Evolutionary conservation across 257 asterid species (phyloP).

Genomic region (Euphrasia confusa): DNA sequence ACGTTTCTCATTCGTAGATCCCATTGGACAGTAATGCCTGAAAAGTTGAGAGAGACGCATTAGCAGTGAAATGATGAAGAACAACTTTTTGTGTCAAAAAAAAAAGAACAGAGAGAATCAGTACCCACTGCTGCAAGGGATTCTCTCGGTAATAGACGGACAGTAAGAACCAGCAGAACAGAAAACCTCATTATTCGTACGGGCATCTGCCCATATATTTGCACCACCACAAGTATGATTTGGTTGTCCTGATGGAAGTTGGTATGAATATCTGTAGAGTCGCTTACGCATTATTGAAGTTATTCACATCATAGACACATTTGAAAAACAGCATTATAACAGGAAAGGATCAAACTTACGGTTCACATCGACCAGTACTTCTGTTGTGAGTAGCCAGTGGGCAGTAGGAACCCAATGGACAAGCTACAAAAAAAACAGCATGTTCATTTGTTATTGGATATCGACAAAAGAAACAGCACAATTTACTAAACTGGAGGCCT

Average conservation of each 20-base stretch:
- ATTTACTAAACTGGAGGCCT: neutral
- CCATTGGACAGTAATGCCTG: slow-evolving; percentile 69
- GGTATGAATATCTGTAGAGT: slow-evolving; percentile 63
- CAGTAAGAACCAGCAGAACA: slow-evolving; percentile 84
- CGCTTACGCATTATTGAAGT: slow-evolving; percentile 17
- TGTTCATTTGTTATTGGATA: neutral
- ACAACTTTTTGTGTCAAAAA: slow-evolving; percentile 10
- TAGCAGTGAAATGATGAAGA: slow-evolving; percentile 6
- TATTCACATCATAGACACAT: slow-evolving; percentile 7
- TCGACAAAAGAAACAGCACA: neutral
- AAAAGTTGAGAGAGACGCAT: slow-evolving; percentile 25
- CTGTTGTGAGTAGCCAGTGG: slow-evolving; percentile 61
- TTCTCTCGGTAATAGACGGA: slow-evolving; percentile 51
- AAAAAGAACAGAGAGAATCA: slow-evolving; percentile 20
- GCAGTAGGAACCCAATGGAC: slow-evolving; percentile 89
- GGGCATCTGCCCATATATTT: slow-evolving; percentile 71
- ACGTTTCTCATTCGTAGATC: slow-evolving; percentile 56
- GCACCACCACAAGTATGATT: slow-evolving; percentile 95
- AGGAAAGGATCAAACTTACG: slow-evolving; percentile 48
- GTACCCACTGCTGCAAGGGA: slow-evolving; percentile 74
- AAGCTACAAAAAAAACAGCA: slow-evolving; percentile 40
- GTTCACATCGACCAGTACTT: slow-evolving; percentile 58
- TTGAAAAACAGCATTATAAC: slow-evolving; percentile 8
- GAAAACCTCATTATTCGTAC: slow-evolving; percentile 49
- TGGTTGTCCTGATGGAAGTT: slow-evolving; percentile 46